A percentile compares a stretch with the other conserved stretches of the same genome.
Conservation (phyloP, 495 filamentous ascomycete genomes). For the Rhypophila decipiens region DNA sequence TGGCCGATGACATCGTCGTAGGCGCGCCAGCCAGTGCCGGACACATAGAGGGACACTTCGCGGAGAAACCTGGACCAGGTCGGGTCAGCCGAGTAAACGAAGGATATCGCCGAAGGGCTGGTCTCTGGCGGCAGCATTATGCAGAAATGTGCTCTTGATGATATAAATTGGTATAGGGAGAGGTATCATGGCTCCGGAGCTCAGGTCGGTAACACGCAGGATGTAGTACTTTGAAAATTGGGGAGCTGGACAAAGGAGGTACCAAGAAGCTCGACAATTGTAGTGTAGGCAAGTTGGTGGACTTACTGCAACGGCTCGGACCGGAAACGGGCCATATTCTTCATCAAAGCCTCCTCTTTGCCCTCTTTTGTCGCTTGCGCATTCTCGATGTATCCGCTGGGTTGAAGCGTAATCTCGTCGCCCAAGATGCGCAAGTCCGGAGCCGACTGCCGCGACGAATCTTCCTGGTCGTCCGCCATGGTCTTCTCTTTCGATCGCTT, state of each 20-base stretch:
- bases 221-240: no score
- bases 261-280: no score
- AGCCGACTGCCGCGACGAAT: slow-evolving; percentile 48
- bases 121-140: not conserved
- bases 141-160: not conserved
- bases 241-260: no score
- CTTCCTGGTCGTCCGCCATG: slow-evolving; percentile 30
- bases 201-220: no score
- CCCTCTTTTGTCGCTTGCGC: slow-evolving; percentile 26
- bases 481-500: no score
- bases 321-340: slow-evolving; percentile 73
- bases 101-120: slow-evolving; percentile 12
- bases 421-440: slow-evolving; percentile 81
- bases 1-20: slow-evolving; percentile 89
- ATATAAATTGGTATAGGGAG: no score
- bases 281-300: no score
- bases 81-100: slow-evolving; percentile 14
- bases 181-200: no score
- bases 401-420: slow-evolving; percentile 71
- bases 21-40: slow-evolving; percentile 85
- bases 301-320: slow-evolving; percentile 48
- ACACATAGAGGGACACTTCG: slow-evolving; percentile 84
- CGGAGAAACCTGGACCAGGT: slow-evolving; percentile 67
- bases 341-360: slow-evolving; percentile 68
- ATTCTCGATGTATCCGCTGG: slow-evolving; percentile 62